phyloP scores from a whole-genome alignment of 345 rosid genomes.

The Populus alba region DNA sequence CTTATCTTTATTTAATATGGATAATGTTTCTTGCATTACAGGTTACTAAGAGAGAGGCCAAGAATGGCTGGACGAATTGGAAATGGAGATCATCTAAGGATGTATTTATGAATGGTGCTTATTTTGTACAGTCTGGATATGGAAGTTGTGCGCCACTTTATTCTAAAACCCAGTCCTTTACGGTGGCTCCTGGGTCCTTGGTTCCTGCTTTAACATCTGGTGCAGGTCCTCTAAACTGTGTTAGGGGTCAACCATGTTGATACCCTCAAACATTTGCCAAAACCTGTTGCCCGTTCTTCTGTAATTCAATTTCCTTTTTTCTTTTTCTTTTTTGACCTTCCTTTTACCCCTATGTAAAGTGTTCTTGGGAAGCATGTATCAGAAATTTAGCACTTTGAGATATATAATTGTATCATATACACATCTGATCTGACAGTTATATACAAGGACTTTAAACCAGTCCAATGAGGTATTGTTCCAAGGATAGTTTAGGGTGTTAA shows the following conservation, averaged over 20 bases:
- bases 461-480: background rate
- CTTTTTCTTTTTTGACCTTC: background rate
- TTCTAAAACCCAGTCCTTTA: conserved; percentile 7
- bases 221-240: conserved; percentile 21
- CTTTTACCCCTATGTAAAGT: background rate
- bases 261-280: too few species aligned
- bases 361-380: background rate
- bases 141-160: conserved; percentile 22
- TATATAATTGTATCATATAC: background rate
- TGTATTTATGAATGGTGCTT: conserved; percentile 25
- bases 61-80: conserved; percentile 23
- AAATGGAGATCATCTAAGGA: conserved; percentile 28
- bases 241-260: conserved; percentile 10
- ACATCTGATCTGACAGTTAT: background rate
- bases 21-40: background rate
- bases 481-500: background rate
- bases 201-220: conserved; percentile 21
- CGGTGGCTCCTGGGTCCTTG: conserved; percentile 20
- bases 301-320: too few species aligned
- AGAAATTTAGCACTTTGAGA: background rate
- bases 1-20: background rate
- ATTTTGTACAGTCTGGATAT: conserved; percentile 29
- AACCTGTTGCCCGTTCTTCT: too few species aligned
- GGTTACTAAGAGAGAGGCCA: conserved; percentile 20
- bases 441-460: background rate